Evolutionary conservation across 1,284 basidiomycete genomes (phyloP).

Genomic region (Ustilago hordei): DNA sequence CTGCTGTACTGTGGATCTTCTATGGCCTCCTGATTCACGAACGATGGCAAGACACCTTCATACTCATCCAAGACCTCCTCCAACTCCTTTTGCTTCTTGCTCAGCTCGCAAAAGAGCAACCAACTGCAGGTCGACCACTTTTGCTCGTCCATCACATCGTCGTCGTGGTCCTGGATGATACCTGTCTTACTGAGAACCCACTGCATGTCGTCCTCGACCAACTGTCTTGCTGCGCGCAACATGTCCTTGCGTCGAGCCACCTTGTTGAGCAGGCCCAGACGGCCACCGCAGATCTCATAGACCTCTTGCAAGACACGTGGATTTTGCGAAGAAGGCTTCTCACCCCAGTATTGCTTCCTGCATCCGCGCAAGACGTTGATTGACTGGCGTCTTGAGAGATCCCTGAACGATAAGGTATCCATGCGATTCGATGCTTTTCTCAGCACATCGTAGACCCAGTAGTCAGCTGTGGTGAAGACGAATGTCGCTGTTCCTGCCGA

Average conservation of each 20-base stretch:
- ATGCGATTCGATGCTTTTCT: slow-evolving; percentile 62
- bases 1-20: slow-evolving; percentile 50
- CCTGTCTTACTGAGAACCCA: slow-evolving; percentile 67
- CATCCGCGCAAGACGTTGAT: slow-evolving; percentile 58
- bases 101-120: slow-evolving; percentile 61
- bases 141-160: slow-evolving; percentile 68
- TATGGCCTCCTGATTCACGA: slow-evolving; percentile 27
- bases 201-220: slow-evolving; percentile 64
- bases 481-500: slow-evolving; percentile 61
- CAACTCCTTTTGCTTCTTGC: slow-evolving; percentile 57
- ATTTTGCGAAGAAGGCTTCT: slow-evolving; percentile 47
- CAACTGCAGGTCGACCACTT: slow-evolving; percentile 67
- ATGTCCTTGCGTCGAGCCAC: slow-evolving; percentile 57
- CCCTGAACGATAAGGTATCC: slow-evolving; percentile 64
- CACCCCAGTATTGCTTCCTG: slow-evolving; percentile 61
- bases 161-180: slow-evolving; percentile 66
- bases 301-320: slow-evolving; percentile 54
- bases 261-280: slow-evolving; percentile 61
- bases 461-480: slow-evolving; percentile 61
- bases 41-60: slow-evolving; percentile 35
- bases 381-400: slow-evolving; percentile 56
- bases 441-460: slow-evolving; percentile 61
- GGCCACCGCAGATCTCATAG: slow-evolving; percentile 61
- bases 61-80: slow-evolving; percentile 48
- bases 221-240: slow-evolving; percentile 53